Evolutionary conservation across 768 basidiomycete genomes (phyloP).

Genomic region (Nidularia pulvinata): DNA sequence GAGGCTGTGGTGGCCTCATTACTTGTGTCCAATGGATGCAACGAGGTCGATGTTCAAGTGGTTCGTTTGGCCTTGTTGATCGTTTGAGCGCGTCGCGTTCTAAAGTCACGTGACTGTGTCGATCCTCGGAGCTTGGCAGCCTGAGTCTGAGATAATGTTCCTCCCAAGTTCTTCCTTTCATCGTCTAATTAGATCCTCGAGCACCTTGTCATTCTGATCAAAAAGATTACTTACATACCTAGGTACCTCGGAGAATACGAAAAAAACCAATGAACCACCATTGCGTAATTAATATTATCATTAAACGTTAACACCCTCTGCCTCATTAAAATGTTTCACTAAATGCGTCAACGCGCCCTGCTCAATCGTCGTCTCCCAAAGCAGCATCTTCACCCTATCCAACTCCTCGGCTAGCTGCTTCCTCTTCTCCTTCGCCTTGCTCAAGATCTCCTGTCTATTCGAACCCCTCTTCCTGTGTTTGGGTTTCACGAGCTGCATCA

Average conservation of each 20-base stretch:
- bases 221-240: no score
- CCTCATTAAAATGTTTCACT: slow-evolving; percentile 21
- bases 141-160: not conserved
- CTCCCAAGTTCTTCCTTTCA: not conserved
- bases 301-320: not conserved
- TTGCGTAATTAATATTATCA: not conserved
- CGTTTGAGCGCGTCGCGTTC: slow-evolving; percentile 14
- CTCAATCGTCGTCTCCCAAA: slow-evolving; percentile 78
- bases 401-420: slow-evolving; percentile 53
- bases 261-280: not conserved
- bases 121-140: not conserved
- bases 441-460: slow-evolving; percentile 33
- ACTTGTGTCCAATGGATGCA: slow-evolving; percentile 4
- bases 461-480: slow-evolving; percentile 4
- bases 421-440: slow-evolving; percentile 53
- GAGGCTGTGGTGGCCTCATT: not conserved
- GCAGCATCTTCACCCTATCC: slow-evolving; percentile 57
- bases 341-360: slow-evolving; percentile 60
- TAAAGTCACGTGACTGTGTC: slow-evolving; percentile 3
- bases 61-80: slow-evolving; percentile 13
- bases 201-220: not conserved
- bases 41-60: slow-evolving; percentile 10
- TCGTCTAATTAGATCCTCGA: not conserved
- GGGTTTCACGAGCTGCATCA: not conserved
- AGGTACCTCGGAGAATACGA: no score